Evolutionary conservation across 2,329 filamentous ascomycete species (phyloP).

Genomic region (Didymella sp.): DNA sequence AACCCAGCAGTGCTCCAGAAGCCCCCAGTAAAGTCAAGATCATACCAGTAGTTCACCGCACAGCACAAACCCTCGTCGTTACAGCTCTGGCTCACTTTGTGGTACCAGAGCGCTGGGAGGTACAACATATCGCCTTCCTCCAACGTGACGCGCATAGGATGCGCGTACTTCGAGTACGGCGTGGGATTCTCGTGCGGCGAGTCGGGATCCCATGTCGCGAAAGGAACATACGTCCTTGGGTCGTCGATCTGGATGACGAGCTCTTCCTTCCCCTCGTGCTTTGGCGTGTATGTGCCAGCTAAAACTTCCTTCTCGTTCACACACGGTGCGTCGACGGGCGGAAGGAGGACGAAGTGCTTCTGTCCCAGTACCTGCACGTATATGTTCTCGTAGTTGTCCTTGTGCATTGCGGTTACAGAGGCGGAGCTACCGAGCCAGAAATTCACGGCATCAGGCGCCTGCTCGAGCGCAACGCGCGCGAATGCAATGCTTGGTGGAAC

Average conservation of each 20-base stretch:
- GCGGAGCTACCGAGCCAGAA: conserved; percentile 78
- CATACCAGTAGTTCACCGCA: conserved; percentile 87
- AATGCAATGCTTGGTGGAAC: conserved; percentile 72
- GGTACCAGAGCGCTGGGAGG: conserved; percentile 80
- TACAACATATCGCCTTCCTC: conserved; percentile 81
- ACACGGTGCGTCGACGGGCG: conserved; percentile 73
- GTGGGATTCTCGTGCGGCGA: conserved; percentile 56
- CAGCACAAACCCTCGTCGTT: conserved; percentile 74
- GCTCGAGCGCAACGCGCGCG: conserved; percentile 72
- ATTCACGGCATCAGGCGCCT: conserved; percentile 76
- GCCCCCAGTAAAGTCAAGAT: conserved; percentile 76
- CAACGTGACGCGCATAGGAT: conserved; percentile 71
- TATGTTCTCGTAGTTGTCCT: conserved; percentile 85
- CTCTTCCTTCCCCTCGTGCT: background rate
- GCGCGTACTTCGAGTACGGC: conserved; percentile 64
- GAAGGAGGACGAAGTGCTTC: conserved; percentile 78
- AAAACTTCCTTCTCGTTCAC: conserved; percentile 68
- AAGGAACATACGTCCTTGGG: conserved; percentile 63
- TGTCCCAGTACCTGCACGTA: conserved; percentile 77
- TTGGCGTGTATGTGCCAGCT: conserved; percentile 64
- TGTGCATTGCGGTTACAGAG: conserved; percentile 75
- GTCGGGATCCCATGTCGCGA: conserved; percentile 79
- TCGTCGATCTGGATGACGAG: conserved; percentile 45
- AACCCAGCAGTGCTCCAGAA: conserved; percentile 70
- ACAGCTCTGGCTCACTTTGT: conserved; percentile 78